A percentile compares a stretch with the other conserved stretches of the same genome.
phyloP scores from a whole-genome alignment of 495 filamentous ascomycete genomes.

The Aspergillus diversus region DNA sequence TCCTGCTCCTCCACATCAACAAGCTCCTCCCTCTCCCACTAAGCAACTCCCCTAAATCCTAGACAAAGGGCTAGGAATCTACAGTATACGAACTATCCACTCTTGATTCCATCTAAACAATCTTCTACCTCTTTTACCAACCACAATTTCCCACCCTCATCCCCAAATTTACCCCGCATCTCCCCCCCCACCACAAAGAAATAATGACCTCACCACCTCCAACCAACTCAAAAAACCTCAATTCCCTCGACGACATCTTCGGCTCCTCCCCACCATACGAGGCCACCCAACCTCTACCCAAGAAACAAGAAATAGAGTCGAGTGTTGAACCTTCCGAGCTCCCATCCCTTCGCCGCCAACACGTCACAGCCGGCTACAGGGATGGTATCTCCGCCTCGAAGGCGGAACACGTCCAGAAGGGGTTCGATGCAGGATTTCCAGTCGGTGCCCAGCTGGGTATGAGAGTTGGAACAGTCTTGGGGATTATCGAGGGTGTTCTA shows the following conservation, averaged over 20 bases:
- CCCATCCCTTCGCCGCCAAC: conserved; percentile 71
- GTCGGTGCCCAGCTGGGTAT: conserved; percentile 79
- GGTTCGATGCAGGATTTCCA: conserved; percentile 86
- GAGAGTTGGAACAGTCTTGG: conserved; percentile 69
- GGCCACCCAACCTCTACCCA: conserved; percentile 8
- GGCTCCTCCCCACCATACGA: conserved; percentile 44
- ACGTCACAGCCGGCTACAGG: conserved; percentile 87
- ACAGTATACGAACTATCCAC: neutral
- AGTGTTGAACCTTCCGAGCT: conserved; percentile 65
- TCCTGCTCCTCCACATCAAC: neutral
- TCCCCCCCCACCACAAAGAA: conserved; percentile 4
- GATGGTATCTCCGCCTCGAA: conserved; percentile 81
- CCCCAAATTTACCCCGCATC: conserved; percentile 5
- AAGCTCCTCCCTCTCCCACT: too few relatives aligned
- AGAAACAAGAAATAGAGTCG: neutral
- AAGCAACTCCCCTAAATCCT: neutral
- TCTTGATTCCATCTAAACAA: neutral
- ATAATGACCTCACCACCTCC: conserved; percentile 3
- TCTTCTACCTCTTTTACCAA: neutral
- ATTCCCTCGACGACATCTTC: conserved; percentile 53
- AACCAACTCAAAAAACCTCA: conserved; percentile 21
- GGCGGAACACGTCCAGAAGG: conserved; percentile 67
- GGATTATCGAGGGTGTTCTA: conserved; percentile 68
- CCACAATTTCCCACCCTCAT: neutral
- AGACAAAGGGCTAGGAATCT: neutral